phyloP scores from a whole-genome alignment of 306 rosid species.

The Elaeagnus macrophylla region DNA sequence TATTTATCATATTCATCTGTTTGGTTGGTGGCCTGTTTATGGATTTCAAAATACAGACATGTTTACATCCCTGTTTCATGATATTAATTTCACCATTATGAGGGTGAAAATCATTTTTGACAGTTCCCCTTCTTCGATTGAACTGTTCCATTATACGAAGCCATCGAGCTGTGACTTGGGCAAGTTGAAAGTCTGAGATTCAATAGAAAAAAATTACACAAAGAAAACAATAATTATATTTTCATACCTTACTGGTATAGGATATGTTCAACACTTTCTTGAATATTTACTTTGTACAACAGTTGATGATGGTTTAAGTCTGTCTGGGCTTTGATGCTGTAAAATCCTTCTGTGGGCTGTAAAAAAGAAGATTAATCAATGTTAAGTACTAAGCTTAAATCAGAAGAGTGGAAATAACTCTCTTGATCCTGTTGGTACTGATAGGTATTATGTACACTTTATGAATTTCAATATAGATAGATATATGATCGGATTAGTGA shows the following conservation, averaged over 20 bases:
- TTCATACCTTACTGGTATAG: neutral
- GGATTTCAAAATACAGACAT: neutral
- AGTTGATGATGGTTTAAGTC: neutral
- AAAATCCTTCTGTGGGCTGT: neutral
- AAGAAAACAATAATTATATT: too few relatives aligned
- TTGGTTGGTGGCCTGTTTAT: slow-evolving; percentile 5
- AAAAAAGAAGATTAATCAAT: neutral
- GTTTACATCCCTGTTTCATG: neutral
- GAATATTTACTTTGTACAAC: neutral
- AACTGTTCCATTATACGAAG: neutral
- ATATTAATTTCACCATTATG: neutral
- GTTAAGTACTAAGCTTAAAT: neutral
- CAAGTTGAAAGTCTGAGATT: too few relatives aligned
- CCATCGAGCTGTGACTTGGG: too few relatives aligned
- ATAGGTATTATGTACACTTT: too few relatives aligned
- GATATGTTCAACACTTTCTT: neutral
- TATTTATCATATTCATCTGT: slow-evolving; percentile 2
- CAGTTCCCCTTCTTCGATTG: neutral
- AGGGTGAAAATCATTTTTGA: neutral
- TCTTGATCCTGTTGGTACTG: neutral
- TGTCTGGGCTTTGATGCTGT: neutral
- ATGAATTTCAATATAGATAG: too few relatives aligned
- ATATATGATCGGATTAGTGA: too few relatives aligned
- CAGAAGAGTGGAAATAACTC: neutral
- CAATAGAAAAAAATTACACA: too few relatives aligned